Conservation (phyloP, 495 filamentous ascomycete species). For the Penicillium tannophilum region DNA sequence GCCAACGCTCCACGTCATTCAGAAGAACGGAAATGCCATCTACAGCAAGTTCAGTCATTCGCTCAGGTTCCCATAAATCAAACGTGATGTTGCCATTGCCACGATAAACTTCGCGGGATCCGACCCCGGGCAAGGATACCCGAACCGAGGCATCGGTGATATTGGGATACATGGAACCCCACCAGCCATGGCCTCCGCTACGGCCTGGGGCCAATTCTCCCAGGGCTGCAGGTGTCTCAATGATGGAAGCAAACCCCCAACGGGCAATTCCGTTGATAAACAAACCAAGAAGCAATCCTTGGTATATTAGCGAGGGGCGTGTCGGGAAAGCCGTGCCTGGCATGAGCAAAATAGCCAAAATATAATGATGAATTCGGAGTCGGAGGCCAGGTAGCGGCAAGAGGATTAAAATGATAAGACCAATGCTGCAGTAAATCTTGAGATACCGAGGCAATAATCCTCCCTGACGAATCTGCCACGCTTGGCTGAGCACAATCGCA, state of each 20-base stretch:
- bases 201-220: constrained; percentile 42
- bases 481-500: constrained; percentile 63
- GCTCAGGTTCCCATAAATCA: constrained; percentile 49
- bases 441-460: constrained; percentile 70
- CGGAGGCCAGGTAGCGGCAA: constrained; percentile 77
- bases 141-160: constrained; percentile 55
- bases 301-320: constrained; percentile 74
- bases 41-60: constrained; percentile 64
- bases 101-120: constrained; percentile 27
- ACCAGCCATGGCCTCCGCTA: constrained; percentile 48
- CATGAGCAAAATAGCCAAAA: constrained; percentile 80
- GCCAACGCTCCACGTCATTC: constrained; percentile 90
- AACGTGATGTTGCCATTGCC: constrained; percentile 61
- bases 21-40: constrained; percentile 87
- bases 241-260: constrained; percentile 89
- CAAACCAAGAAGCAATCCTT: constrained; percentile 84
- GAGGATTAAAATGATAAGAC: constrained; percentile 59
- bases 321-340: constrained; percentile 85
- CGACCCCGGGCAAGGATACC: constrained; percentile 46
- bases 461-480: constrained; percentile 74
- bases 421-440: constrained; percentile 68
- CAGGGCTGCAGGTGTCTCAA: constrained; percentile 78
- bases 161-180: constrained; percentile 68
- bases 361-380: constrained; percentile 92
- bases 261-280: constrained; percentile 91